phyloP scores from a whole-genome alignment of 139 green algal genomes.

The Tetratostichococcus sp. region DNA sequence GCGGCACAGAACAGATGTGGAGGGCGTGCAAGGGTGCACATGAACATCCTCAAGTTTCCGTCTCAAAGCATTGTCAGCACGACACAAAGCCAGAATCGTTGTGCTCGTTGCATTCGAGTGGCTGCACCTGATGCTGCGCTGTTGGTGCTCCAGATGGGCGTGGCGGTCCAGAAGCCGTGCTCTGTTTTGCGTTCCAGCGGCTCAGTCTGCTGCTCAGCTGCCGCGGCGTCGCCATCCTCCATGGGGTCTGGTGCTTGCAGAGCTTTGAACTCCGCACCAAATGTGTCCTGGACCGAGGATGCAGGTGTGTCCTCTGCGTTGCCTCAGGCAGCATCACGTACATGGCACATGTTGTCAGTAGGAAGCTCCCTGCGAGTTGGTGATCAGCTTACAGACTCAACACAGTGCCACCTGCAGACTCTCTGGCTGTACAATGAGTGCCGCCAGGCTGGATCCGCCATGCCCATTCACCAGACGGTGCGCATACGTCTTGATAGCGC shows the following conservation, averaged over 20 bases:
- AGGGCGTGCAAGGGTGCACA: too few relatives aligned
- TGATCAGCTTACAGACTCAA: too few relatives aligned
- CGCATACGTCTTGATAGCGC: conserved; percentile 4
- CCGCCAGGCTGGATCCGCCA: conserved; percentile 1
- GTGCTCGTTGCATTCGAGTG: too few relatives aligned
- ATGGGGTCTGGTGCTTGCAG: not conserved
- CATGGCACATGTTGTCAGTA: too few relatives aligned
- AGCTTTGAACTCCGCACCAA: not conserved
- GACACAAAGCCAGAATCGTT: too few relatives aligned
- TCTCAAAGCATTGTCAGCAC: too few relatives aligned
- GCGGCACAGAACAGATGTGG: too few relatives aligned
- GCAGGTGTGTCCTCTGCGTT: too few relatives aligned
- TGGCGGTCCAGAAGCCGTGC: not conserved
- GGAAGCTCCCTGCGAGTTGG: too few relatives aligned
- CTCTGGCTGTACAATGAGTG: not conserved
- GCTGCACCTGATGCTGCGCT: not conserved
- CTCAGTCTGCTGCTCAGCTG: not conserved
- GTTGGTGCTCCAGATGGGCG: not conserved
- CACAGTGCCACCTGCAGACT: not conserved
- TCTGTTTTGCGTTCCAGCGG: not conserved
- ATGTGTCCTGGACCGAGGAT: not conserved
- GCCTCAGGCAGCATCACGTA: too few relatives aligned
- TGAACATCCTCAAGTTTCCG: too few relatives aligned
- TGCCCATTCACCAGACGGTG: conserved; percentile 8
- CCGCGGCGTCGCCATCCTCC: not conserved